These are phyloP conservation scores for Petunia secreta DNA, from an alignment of 257 asterid species.

Conservation along the genomic window DNA sequence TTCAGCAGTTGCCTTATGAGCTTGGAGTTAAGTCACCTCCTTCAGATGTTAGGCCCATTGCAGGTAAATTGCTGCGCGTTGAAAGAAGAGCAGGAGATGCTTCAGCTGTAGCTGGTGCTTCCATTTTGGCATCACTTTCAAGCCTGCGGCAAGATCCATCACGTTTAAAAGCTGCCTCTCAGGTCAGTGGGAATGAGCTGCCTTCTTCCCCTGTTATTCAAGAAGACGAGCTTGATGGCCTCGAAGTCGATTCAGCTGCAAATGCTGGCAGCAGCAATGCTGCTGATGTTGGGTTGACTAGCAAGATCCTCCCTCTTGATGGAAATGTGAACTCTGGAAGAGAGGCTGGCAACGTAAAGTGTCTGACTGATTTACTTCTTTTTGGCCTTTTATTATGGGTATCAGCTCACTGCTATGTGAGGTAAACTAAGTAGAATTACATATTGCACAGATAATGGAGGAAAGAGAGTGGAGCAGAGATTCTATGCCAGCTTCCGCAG, in stretches of 20 bases:
- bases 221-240: conserved; percentile 76
- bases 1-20: conserved; percentile 68
- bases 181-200: conserved; percentile 58
- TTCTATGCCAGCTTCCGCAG: conserved; percentile 49
- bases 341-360: conserved; percentile 59
- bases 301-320: conserved; percentile 59
- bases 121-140: conserved; percentile 90
- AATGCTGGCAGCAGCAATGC: conserved; percentile 53
- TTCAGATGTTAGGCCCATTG: conserved; percentile 62
- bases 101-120: conserved; percentile 89
- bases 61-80: conserved; percentile 56
- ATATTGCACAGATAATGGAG: conserved; percentile 45
- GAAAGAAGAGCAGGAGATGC: conserved; percentile 85
- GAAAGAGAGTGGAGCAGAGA: conserved; percentile 73
- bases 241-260: conserved; percentile 69
- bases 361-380: conserved; percentile 30
- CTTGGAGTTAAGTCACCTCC: conserved; percentile 64
- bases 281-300: conserved; percentile 54
- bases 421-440: conserved; percentile 29
- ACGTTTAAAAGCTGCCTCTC: conserved; percentile 61
- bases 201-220: conserved; percentile 62
- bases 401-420: conserved; percentile 17
- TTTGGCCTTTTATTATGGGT: conserved; percentile 26
- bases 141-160: conserved; percentile 61
- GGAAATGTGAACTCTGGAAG: conserved; percentile 53